Base-by-base conservation (phyloP, 331 rosid genomes). In the Pyrus hybrid region DNA sequence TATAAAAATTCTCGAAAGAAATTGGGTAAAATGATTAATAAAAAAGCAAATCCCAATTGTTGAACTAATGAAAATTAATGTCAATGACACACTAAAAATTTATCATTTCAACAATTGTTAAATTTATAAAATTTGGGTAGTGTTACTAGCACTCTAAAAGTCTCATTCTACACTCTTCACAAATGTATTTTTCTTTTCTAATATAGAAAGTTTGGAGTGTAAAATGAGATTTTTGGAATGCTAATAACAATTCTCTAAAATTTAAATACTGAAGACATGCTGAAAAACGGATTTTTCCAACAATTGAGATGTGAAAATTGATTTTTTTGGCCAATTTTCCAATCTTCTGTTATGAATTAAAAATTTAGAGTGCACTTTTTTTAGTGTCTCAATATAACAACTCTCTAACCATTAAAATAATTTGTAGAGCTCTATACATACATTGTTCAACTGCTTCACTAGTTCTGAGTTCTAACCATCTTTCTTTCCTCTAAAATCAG, bases 401-500 rank as follows among this genome's bases (percentile, higher is more conserved):
- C 54, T 16, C 20, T 47, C 43, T 37, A 14, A 47, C 54, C 54
- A 14, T 47, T 47, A 37, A 14, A 14, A 16, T 47, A 47, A 47
- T 47, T 47, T 47, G 54, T 47, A 16, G 20, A 16, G 8, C 8
- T 47, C 8, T 47, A 47, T 47, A 5, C 18, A 5, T 47, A 5
- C 20, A 47, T 47, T 47, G 20, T 47, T 6, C 54, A 47, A 16
- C 54, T 47, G 54, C 54, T 47, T 47, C 54, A 47, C 30, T 5
- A 43, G 23, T 18, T 26, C 18, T 6, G 1, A 20, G 68, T 56
- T 14, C 37, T 33, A 47, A 47, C 20, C 20, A 47, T 47, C 20
- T 47, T 69, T 23, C 16, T 35, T 14, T 47, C 54, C 54, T 30
- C 8, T 35, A 14, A 70, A 72, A 63, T 69, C 83, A 92, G 97